Conservation (phyloP, 176 grass and related monocot genomes). For the Tuctoria greenei region DNA sequence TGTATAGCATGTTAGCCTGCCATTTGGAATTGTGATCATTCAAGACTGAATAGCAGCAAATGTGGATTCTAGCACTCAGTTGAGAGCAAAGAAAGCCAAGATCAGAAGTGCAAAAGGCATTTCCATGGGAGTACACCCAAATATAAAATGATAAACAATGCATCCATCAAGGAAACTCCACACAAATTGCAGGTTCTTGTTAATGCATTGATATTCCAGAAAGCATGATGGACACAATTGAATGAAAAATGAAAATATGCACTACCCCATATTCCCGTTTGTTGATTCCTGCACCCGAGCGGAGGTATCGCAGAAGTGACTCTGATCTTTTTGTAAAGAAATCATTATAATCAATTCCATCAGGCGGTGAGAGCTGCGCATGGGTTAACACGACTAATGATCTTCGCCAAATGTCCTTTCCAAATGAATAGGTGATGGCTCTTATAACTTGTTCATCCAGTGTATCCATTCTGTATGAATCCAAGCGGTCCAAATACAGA, state of each 20-base stretch:
- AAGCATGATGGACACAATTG: not conserved
- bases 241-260: constrained; percentile 19
- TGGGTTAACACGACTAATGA: constrained; percentile 85
- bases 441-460: constrained; percentile 78
- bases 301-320: constrained; percentile 65
- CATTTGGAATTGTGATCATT: constrained; percentile 7
- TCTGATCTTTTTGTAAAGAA: constrained; percentile 81
- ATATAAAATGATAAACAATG: constrained; percentile 4
- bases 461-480: constrained; percentile 86
- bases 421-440: constrained; percentile 78
- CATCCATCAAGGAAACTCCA: not conserved
- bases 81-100: constrained; percentile 4
- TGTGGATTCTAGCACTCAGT: not conserved
- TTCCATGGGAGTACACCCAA: not conserved
- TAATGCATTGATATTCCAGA: not conserved
- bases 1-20: not conserved
- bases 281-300: constrained; percentile 54
- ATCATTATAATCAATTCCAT: constrained; percentile 84
- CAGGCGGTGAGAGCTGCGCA: constrained; percentile 86
- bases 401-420: constrained; percentile 84
- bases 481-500: constrained; percentile 85
- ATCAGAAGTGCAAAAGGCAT: not conserved
- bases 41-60: not conserved
- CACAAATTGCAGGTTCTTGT: not conserved
- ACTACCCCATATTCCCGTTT: constrained; percentile 76